A percentile compares a stretch with the other conserved stretches of the same genome.
These are phyloP conservation scores for Nakazawaea populi DNA, from an alignment of 805 yeast species.

Conservation along the genomic window DNA sequence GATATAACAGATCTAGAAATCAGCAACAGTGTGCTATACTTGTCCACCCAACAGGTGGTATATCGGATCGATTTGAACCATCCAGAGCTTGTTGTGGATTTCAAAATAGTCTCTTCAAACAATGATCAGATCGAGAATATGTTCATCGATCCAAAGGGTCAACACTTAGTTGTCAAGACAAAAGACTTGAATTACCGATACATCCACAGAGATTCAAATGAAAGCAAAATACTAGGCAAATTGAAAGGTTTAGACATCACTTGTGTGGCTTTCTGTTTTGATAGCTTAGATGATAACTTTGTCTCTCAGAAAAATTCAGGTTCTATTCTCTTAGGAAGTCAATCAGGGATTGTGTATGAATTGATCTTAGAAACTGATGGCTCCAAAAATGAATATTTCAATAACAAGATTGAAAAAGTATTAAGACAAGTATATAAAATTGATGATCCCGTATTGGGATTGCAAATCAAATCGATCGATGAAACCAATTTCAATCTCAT, in stretches of 20 bases:
- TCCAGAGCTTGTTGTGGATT: slow-evolving; percentile 51
- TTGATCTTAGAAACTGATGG: slow-evolving; percentile 30
- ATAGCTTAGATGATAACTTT: slow-evolving; percentile 11
- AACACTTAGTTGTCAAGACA: slow-evolving; percentile 46
- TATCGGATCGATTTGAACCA: slow-evolving; percentile 59
- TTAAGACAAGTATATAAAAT: slow-evolving; percentile 27
- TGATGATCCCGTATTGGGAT: slow-evolving; percentile 3
- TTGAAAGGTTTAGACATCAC: slow-evolving; percentile 40
- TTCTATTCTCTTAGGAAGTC: slow-evolving; percentile 42
- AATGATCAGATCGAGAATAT: slow-evolving; percentile 25
- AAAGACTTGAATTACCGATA: slow-evolving; percentile 40
- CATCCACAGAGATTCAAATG: slow-evolving; percentile 33
- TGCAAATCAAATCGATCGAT: neutral
- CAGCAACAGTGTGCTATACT: slow-evolving; percentile 45
- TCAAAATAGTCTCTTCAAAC: slow-evolving; percentile 25
- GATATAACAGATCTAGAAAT: slow-evolving; percentile 47
- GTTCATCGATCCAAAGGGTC: slow-evolving; percentile 43
- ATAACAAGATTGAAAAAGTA: slow-evolving; percentile 32
- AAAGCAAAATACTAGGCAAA: slow-evolving; percentile 37
- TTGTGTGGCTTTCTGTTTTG: slow-evolving; percentile 30
- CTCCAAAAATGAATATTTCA: slow-evolving; percentile 31
- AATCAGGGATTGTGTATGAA: slow-evolving; percentile 43
- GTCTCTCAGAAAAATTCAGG: slow-evolving; percentile 31
- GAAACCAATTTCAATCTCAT: neutral
- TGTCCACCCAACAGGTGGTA: slow-evolving; percentile 48